Evolutionary conservation across 1,284 basidiomycete species (phyloP), one percentile per base, ranked within the genome.

Genomic region (Garcileccinum viscosum): DNA sequence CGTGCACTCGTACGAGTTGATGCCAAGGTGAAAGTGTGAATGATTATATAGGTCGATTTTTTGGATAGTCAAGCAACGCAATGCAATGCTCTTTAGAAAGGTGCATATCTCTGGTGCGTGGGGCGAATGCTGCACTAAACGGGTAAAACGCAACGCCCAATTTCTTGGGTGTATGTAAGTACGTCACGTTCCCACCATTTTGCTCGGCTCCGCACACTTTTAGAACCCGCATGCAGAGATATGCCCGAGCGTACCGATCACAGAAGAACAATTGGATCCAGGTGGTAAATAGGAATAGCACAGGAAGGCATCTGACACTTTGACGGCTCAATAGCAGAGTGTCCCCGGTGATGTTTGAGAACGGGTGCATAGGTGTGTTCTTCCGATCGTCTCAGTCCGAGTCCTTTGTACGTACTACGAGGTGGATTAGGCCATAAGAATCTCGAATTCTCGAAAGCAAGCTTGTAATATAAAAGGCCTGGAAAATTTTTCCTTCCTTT

Each of bases 251-350:
- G 69, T 64, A 90, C 92, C 96, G 2, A 95, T 95, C 19, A 97
- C 93, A 35, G 97, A 86, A 17, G 93, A 95, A 77, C 96, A 95
- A 70, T 91, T 86, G 1, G 87, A 87, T 6, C 84, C 86, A 0
- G 81, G 72, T 1, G 94, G 90, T 3, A 96, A 83, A 42, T 87
- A 86, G 5, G 93, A 83, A 42, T 87, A 86, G 5, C 93, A 88
- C 0, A 96, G 95, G 14, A 92, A 83, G 4, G 97, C 90, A 74
- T 98, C 96, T 3, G 96, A 96, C 35, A 98, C 89, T 8, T 82
- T 83, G 7, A 97, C 86, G 0, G 88, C 81, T 8, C 88, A n/a
- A 87, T 19, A 97, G 85, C 68, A 96, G 84, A 4, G 90, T 86
- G 22, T 84, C 77, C 38, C 84, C 82, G n/a, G 85, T 85, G 9